A percentile compares a stretch with the other conserved stretches of the same genome.
phyloP scores from a whole-genome alignment of 257 asterid genomes.

The Solanum chiquidenum region DNA sequence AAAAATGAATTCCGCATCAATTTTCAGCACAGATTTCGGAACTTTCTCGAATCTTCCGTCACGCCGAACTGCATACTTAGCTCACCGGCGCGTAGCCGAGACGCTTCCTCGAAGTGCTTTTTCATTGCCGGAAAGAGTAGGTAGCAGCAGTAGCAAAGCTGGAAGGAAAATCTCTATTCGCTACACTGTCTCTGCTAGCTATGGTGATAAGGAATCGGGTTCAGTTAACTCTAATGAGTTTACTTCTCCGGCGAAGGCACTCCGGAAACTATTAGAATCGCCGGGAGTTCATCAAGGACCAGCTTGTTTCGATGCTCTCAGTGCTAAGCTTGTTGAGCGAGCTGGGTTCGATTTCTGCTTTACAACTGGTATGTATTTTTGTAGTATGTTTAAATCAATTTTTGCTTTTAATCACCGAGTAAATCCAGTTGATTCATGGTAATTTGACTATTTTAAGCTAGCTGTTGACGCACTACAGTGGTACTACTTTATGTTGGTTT shows the following conservation, averaged over 20 bases:
- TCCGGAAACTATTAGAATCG: conserved; percentile 47
- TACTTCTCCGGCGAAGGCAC: conserved; percentile 37
- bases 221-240: conserved; percentile 7
- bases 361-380: conserved; percentile 45
- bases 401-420: background rate
- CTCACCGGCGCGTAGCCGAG: background rate
- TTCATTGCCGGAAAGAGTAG: background rate
- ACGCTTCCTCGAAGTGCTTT: background rate
- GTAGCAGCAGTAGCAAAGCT: background rate
- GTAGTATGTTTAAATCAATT: background rate
- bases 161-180: background rate
- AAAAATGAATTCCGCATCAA: background rate
- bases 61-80: background rate
- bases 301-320: conserved; percentile 84
- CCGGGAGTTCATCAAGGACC: conserved; percentile 89
- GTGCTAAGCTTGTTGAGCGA: conserved; percentile 80
- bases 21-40: background rate
- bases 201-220: background rate
- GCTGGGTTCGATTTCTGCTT: conserved; percentile 92
- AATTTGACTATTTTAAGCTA: background rate
- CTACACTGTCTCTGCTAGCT: background rate
- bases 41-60: background rate
- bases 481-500: background rate
- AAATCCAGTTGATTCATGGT: background rate
- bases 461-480: background rate